These are phyloP conservation scores for Kalanchoe fedtschenkoi DNA, from an alignment of 164 flowering plant genomes.

Conservation along the genomic window DNA sequence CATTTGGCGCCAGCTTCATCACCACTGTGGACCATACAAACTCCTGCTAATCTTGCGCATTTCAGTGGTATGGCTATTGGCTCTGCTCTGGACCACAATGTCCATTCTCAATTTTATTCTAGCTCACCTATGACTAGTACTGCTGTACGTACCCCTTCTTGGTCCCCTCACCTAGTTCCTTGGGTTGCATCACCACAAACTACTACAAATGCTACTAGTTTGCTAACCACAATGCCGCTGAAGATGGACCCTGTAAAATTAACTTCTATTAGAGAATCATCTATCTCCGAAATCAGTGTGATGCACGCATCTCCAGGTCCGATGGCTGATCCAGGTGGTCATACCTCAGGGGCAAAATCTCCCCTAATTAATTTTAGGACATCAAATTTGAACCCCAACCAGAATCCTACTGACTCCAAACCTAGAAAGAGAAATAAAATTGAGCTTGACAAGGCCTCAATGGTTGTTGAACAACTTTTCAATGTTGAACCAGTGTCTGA, in stretches of 20 bases:
- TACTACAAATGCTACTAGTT: conserved; percentile 27
- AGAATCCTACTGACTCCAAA: conserved; percentile 37
- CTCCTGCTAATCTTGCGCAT: conserved; percentile 43
- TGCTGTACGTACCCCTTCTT: conserved; percentile 39
- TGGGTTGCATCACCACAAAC: not conserved
- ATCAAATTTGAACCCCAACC: conserved; percentile 19
- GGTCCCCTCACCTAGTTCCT: conserved; percentile 22
- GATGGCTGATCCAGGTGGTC: conserved; percentile 18
- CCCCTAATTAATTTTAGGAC: conserved; percentile 26
- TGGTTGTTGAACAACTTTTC: conserved; percentile 24
- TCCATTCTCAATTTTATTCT: conserved; percentile 48
- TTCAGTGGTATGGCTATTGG: conserved; percentile 35
- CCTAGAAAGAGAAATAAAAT: conserved; percentile 63
- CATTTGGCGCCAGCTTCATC: conserved; percentile 56
- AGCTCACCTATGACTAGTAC: conserved; percentile 41
- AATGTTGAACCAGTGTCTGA: conserved; percentile 18
- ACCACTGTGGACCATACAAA: conserved; percentile 76
- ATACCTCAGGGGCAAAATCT: conserved; percentile 25
- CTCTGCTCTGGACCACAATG: conserved; percentile 46
- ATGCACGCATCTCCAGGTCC: conserved; percentile 23
- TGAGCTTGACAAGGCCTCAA: conserved; percentile 25
- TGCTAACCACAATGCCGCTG: conserved; percentile 35
- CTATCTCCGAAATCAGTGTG: conserved; percentile 20
- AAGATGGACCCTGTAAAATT: conserved; percentile 51
- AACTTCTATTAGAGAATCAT: conserved; percentile 45